Percentiles rank a stretch among this genome's conserved stretches.
Conservation (phyloP, 495 filamentous ascomycete genomes). For the Parmelia sp. region DNA sequence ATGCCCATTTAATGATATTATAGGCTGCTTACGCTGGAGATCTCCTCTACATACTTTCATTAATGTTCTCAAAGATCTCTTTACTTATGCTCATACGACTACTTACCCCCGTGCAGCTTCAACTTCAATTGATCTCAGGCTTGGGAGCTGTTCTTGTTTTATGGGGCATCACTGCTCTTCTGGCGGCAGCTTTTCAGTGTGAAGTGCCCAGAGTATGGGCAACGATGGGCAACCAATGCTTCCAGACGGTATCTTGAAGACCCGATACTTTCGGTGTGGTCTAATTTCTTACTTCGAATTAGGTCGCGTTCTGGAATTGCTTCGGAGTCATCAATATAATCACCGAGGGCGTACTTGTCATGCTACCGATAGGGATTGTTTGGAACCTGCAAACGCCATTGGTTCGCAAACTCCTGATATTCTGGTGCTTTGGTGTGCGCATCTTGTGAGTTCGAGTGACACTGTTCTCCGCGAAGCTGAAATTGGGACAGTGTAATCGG, state of each 20-base stretch:
- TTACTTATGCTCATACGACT: conserved; percentile 36
- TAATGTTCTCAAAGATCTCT: conserved; percentile 18
- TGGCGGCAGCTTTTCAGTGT: conserved; percentile 42
- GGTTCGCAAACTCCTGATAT: conserved; percentile 36
- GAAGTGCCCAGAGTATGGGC: conserved; percentile 33
- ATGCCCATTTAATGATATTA: background rate
- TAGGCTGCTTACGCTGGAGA: conserved; percentile 17
- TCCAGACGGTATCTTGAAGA: conserved; percentile 7
- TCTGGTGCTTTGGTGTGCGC: conserved; percentile 37
- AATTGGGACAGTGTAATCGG: conserved; percentile 8
- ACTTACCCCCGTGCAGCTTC: conserved; percentile 35
- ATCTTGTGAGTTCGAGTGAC: conserved; percentile 33
- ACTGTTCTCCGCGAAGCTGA: background rate
- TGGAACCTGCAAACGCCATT: conserved; percentile 36
- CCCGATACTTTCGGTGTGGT: background rate
- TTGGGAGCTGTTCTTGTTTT: conserved; percentile 35
- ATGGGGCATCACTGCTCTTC: conserved; percentile 36
- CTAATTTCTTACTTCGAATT: background rate
- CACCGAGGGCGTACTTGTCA: conserved; percentile 47
- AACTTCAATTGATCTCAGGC: conserved; percentile 30
- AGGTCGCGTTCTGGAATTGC: conserved; percentile 35
- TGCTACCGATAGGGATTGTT: conserved; percentile 38
- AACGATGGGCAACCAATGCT: conserved; percentile 11
- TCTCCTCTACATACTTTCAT: conserved; percentile 19
- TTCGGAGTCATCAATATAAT: conserved; percentile 47